Percentiles rank a stretch among this genome's conserved stretches.
phyloP scores from a whole-genome alignment of 2,329 filamentous ascomycete genomes.

The Colletotrichum euphorbiae region DNA sequence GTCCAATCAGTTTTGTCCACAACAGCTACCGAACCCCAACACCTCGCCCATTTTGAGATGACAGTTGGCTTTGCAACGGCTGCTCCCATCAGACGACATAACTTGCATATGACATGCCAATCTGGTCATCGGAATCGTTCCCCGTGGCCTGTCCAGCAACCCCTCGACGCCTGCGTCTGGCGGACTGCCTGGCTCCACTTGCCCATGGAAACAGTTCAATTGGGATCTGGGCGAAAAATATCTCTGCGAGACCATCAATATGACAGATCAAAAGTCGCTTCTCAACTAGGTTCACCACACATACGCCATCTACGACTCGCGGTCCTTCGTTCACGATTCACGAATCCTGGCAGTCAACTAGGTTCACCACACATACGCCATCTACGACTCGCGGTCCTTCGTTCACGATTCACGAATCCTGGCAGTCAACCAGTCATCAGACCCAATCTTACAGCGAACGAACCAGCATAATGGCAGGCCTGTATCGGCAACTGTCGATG shows the following conservation, averaged over 20 bases:
- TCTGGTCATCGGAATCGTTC: slow-evolving; percentile 34
- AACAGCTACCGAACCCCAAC: slow-evolving; percentile 5
- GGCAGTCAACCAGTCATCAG: slow-evolving; percentile 9
- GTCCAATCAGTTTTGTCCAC: slow-evolving; percentile 29
- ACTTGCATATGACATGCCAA: slow-evolving; percentile 33
- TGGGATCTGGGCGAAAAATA: background rate
- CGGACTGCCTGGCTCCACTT: slow-evolving; percentile 5
- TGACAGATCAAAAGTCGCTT: slow-evolving; percentile 36
- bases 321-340: slow-evolving; percentile 2
- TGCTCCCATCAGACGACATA: slow-evolving; percentile 30
- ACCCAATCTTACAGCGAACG: background rate
- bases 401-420: slow-evolving; percentile 3
- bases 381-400: slow-evolving; percentile 8
- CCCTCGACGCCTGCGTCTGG: slow-evolving; percentile 20
- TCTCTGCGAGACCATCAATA: slow-evolving; percentile 22
- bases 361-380: slow-evolving; percentile 14
- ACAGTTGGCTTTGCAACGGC: slow-evolving; percentile 32
- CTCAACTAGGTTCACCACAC: slow-evolving; percentile 21
- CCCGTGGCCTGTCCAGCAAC: slow-evolving; percentile 31
- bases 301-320: slow-evolving; percentile 20
- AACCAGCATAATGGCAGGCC: background rate
- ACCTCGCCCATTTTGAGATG: slow-evolving; percentile 11
- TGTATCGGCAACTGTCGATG: slow-evolving; percentile 35
- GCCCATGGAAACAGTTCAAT: background rate
- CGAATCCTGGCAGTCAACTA: slow-evolving; percentile 20